Evolutionary conservation across 2,329 filamentous ascomycete genomes (phyloP).

Genomic region (Metarhizium album): DNA sequence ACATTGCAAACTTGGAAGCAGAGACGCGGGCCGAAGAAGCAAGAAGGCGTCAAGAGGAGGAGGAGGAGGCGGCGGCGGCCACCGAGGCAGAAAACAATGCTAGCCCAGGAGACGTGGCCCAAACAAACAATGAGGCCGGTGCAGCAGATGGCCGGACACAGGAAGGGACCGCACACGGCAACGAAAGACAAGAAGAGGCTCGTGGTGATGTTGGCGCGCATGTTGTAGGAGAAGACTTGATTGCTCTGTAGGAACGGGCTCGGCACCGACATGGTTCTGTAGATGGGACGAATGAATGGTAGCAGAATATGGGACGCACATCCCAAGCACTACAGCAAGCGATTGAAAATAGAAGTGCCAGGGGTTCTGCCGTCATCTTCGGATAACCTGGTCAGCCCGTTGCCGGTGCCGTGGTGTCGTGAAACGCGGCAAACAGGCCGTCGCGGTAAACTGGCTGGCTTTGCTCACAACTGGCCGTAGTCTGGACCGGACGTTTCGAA

Average conservation of each 20-base stretch:
- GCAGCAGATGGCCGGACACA: conserved; percentile 4
- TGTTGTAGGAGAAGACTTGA: conserved; percentile 1
- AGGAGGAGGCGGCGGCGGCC: conserved; percentile 27
- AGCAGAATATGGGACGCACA: neutral
- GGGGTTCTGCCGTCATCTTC: neutral
- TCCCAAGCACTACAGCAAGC: neutral
- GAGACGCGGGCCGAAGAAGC: conserved; percentile 34
- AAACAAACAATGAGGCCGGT: neutral
- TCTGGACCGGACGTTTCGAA: no score
- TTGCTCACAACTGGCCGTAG: no score
- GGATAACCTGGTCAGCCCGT: no score
- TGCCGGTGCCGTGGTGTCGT: no score
- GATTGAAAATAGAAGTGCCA: neutral
- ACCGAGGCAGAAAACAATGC: conserved; percentile 14
- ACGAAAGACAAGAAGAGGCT: neutral
- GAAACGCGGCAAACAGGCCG: no score
- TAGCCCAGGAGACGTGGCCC: conserved; percentile 2
- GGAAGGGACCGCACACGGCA: conserved; percentile 3
- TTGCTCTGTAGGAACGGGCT: conserved; percentile 3
- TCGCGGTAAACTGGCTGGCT: no score
- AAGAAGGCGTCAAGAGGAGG: conserved; percentile 32
- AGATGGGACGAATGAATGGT: neutral
- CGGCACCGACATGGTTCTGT: neutral
- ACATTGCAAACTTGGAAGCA: conserved; percentile 48
- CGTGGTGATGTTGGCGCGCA: neutral